These are phyloP conservation scores for Microcos paniculata DNA, from an alignment of 345 rosid species.

Conservation along the genomic window DNA sequence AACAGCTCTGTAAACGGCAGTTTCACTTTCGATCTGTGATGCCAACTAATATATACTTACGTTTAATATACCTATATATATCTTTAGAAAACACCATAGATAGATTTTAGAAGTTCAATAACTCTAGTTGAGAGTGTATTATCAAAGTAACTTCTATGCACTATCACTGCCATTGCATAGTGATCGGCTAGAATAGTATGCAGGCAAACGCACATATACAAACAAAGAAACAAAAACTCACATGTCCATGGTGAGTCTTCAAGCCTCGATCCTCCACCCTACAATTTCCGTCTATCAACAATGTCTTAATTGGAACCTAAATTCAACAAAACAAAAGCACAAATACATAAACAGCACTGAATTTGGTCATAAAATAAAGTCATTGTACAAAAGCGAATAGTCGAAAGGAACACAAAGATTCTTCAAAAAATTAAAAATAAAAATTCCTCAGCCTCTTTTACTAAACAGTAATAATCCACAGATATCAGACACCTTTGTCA, in stretches of 20 bases:
- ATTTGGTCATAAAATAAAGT: background rate
- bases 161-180: background rate
- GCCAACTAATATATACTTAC: too few relatives aligned
- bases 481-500: background rate
- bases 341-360: background rate
- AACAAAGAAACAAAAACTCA: conserved; percentile 36
- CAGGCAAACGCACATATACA: background rate
- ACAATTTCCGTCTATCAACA: conserved; percentile 93
- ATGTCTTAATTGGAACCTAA: conserved; percentile 95
- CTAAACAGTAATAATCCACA: background rate
- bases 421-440: conserved; percentile 4
- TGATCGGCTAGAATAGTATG: background rate
- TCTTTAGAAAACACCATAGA: background rate
- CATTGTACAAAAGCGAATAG: background rate
- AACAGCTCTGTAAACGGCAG: too few relatives aligned
- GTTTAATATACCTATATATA: background rate
- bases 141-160: background rate
- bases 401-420: conserved; percentile 3
- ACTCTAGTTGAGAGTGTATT: background rate
- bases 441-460: conserved; percentile 1
- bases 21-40: too few relatives aligned
- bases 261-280: conserved; percentile 99
- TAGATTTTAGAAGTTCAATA: background rate
- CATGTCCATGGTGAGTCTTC: conserved; percentile 98
- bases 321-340: conserved; percentile 23